Evolutionary conservation across 2,329 filamentous ascomycete genomes (phyloP), one percentile per base, ranked within the genome.

Genomic region (Didymella sp.): DNA sequence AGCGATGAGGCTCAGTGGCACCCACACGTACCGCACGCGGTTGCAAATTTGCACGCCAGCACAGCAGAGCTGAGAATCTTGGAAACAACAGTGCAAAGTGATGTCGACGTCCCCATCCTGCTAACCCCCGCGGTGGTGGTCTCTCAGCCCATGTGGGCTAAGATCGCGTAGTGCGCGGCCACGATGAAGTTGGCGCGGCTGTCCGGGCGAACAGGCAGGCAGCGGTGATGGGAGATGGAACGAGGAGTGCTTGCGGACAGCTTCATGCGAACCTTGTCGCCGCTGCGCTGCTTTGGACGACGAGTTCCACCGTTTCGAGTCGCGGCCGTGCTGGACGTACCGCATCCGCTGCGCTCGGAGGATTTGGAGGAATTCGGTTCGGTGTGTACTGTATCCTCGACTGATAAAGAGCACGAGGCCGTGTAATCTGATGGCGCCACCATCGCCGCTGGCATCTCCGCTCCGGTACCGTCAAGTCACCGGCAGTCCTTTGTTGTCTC

Each of bases 221-320:
- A 38, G 47, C 51, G 47, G 38, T 46, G 41, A 49, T 43, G 55
- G 51, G 42, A 28, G 47, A 46, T 49, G 51, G 54, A 54, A 56
- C 44, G 53, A 45, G 55, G 51, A 56, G 43, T 50, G 50, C 19
- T 48, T 55, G 49, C 51, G 38, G 57, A n/a, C 46, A 53, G 47
- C 40, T 30, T 41, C n/a, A 40, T 45, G 31, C 40, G 46, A 12
- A 42, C 33, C 45, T 55, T 24, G 19, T 44, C 31, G 25, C 41
- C 19, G 24, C 28, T 37, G 44, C 17, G 51, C 51, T 19, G 46
- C 9, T 35, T 35, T 27, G 61, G n/a, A 9, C 51, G 47, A 52
- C 51, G 53, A 47, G 51, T 63, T 59, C 46, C 60, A 61, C 65
- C 62, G 67, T 68, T 70, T 73, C 64, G 64, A 65, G 61, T 41